phyloP scores from a whole-genome alignment of 2,329 filamentous ascomycete species.

The Fusarium metavorans region DNA sequence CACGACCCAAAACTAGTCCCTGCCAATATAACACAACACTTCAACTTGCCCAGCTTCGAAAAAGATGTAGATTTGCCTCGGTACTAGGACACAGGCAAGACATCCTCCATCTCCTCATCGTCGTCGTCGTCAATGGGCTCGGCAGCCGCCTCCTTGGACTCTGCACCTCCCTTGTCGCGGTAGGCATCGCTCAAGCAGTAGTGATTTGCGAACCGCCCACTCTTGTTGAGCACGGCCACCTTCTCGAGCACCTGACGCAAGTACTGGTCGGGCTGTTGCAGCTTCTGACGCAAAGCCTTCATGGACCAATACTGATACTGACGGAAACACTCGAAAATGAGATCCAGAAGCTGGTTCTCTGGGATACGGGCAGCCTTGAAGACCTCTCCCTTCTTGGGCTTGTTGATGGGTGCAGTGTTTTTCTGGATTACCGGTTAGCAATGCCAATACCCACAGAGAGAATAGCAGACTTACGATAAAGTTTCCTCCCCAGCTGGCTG shows the following conservation, averaged over 20 bases:
- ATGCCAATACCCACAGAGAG: slow-evolving; percentile 1
- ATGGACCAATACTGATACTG: slow-evolving; percentile 95
- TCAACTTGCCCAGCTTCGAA: background rate
- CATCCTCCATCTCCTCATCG: slow-evolving; percentile 85
- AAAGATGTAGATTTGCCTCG: background rate
- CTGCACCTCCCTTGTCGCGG: slow-evolving; percentile 52
- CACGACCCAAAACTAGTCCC: slow-evolving; percentile 14
- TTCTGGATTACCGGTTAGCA: slow-evolving; percentile 58
- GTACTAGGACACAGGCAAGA: slow-evolving; percentile 55
- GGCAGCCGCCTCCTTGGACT: slow-evolving; percentile 65
- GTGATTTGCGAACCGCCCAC: slow-evolving; percentile 85
- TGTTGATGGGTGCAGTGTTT: slow-evolving; percentile 60
- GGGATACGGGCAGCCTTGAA: slow-evolving; percentile 89
- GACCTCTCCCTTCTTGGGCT: slow-evolving; percentile 76
- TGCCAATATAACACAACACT: background rate
- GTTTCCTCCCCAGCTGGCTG: slow-evolving; percentile 54
- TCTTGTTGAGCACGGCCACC: slow-evolving; percentile 84
- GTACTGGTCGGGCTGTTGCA: slow-evolving; percentile 93
- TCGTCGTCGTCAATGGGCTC: slow-evolving; percentile 73
- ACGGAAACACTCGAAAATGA: slow-evolving; percentile 85
- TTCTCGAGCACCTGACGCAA: slow-evolving; percentile 86
- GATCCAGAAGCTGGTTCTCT: slow-evolving; percentile 87
- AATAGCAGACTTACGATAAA: slow-evolving; percentile 67
- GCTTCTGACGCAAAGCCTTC: slow-evolving; percentile 80
- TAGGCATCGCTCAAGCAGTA: slow-evolving; percentile 81